Evolutionary conservation across 2,329 filamentous ascomycete genomes (phyloP), one percentile per base, ranked within the genome.

Genomic region (Arthrobotrys sphaeroides): DNA sequence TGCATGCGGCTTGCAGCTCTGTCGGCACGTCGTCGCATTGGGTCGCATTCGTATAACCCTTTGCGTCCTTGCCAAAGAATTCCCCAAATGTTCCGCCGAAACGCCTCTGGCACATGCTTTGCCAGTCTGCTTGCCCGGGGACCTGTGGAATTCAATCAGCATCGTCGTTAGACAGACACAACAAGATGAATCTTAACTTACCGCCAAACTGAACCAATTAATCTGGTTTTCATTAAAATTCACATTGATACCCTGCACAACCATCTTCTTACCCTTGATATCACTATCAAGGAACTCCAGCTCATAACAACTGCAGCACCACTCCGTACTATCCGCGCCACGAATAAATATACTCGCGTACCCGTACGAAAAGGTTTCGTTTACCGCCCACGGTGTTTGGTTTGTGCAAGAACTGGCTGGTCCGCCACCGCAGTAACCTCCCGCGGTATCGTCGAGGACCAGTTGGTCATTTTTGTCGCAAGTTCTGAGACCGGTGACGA

Each of bases 281-380:
- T 73, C 42, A 22, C 77, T 78, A 47, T 78, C 77, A 7, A 86
- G 88, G 79, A 89, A 89, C 12, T 86, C 87, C 65, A 89, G 81
- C 81, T 87, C 84, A 80, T 89, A 90, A 81, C 88, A 90, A 49
- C 85, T 86, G 80, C 89, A 91, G 83, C 89, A 91, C 87, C 88
- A 90, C 16, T 82, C 84, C 0, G 83, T 82, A 81, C 90, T 89
- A 2, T 83, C 85, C 43, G 85, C 84, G 20, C 87, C 87, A 1
- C 81, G 80, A 77, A 90, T 84, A 51, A 83, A 84, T 10, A 87
- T 88, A 13, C 89, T 89, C 0, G 89, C 88, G 79, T 88, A 91
- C 12, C 89, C 89, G 79, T 90, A 91, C 13, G 88, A 85, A 10
- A 89, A 79, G 4, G 83, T 83, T 53, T 88, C 86, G 79, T 85